A percentile compares a stretch with the other conserved stretches of the same genome.
Conservation (phyloP, 345 rosid genomes). For the Aquilaria sinensis region DNA sequence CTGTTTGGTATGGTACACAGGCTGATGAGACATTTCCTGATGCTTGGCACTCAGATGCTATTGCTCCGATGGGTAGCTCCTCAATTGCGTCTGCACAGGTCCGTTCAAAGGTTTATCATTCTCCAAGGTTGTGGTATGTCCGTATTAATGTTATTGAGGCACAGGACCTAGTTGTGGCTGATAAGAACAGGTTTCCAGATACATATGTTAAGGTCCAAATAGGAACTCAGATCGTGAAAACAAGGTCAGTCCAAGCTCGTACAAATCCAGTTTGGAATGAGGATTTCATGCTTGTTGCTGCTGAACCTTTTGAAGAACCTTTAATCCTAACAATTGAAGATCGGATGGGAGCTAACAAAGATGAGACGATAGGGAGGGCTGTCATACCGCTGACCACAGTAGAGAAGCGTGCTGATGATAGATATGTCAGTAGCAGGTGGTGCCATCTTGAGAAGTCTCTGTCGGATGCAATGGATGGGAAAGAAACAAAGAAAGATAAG, state of each 20-base stretch:
- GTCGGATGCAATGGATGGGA: conserved; percentile 41
- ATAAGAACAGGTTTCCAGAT: conserved; percentile 57
- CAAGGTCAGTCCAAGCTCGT: conserved; percentile 50
- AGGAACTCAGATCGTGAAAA: conserved; percentile 59
- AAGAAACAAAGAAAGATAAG: conserved; percentile 43
- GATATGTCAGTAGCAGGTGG: conserved; percentile 47
- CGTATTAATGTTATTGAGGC: conserved; percentile 83
- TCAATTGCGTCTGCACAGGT: conserved; percentile 37
- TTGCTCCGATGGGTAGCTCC: conserved; percentile 41
- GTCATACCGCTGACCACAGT: conserved; percentile 39
- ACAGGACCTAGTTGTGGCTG: conserved; percentile 60
- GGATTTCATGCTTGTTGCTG: conserved; percentile 80
- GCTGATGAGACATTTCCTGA: conserved; percentile 94
- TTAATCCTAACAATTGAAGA: conserved; percentile 64
- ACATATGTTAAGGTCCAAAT: conserved; percentile 60
- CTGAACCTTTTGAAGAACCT: conserved; percentile 85
- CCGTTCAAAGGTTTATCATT: conserved; percentile 85
- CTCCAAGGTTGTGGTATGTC: conserved; percentile 91
- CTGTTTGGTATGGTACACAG: conserved; percentile 97
- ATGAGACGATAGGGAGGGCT: conserved; percentile 56
- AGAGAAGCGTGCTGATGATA: conserved; percentile 55
- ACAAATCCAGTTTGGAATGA: conserved; percentile 83
- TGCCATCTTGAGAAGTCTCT: conserved; percentile 44
- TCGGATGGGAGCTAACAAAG: conserved; percentile 57
- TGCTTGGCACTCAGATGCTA: conserved; percentile 84